Percentiles rank a stretch among this genome's conserved stretches.
Conservation (phyloP, 345 rosid species). For the Aethionema arabicum region DNA sequence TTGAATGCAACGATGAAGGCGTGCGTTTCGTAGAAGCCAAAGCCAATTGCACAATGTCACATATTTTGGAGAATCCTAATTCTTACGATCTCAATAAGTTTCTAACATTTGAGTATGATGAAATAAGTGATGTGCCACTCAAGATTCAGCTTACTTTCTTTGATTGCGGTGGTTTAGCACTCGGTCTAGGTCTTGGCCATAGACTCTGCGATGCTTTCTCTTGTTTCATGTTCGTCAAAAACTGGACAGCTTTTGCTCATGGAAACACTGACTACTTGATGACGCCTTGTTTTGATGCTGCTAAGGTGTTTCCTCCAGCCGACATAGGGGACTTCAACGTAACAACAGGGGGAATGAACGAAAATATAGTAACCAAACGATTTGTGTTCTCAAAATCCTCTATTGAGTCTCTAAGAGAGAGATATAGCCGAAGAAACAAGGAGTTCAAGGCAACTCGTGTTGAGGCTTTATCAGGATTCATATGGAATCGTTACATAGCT, state of each 20-base stretch:
- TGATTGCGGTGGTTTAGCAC: conserved; percentile 21
- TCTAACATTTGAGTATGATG: conserved; percentile 26
- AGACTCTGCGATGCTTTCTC: conserved; percentile 23
- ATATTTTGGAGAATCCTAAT: conserved; percentile 26
- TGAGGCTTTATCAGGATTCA: conserved; percentile 45
- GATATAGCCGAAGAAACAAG: conserved; percentile 22
- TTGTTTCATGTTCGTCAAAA: conserved; percentile 6
- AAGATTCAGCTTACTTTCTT: conserved; percentile 28
- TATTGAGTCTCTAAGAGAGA: conserved; percentile 35
- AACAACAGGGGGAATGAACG: conserved; percentile 34
- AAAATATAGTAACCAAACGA: conserved; percentile 37
- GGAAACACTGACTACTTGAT: not conserved
- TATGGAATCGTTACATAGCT: conserved; percentile 46
- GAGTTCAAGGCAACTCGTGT: conserved; percentile 34
- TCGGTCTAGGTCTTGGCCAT: conserved; percentile 24
- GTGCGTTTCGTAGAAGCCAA: conserved; percentile 26
- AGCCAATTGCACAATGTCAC: conserved; percentile 7
- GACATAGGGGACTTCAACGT: conserved; percentile 23
- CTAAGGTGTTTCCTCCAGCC: conserved; percentile 44
- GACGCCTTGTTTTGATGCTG: conserved; percentile 41
- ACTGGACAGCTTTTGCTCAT: conserved; percentile 23
- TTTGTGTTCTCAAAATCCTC: conserved; percentile 40
- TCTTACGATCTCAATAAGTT: conserved; percentile 24
- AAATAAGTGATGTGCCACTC: conserved; percentile 26
- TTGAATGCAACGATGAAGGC: conserved; percentile 28